Evolutionary conservation across 2,329 filamentous ascomycete species (phyloP), one percentile per base, ranked within the genome.

Genomic region (Sclerotiophoma versabilis): DNA sequence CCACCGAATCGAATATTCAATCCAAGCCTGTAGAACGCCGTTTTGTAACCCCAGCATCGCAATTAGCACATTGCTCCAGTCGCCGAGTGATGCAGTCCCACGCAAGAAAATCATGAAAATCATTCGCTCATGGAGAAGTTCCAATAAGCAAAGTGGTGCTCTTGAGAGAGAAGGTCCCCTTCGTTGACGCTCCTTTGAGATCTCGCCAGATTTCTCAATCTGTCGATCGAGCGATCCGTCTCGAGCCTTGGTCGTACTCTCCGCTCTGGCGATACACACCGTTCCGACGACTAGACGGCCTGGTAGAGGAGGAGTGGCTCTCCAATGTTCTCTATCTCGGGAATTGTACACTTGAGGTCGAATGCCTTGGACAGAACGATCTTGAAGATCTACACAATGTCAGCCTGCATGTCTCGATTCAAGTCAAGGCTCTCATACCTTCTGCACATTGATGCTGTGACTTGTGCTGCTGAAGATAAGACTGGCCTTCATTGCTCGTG

Each of bases 371-470:
- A 96, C 20, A 99, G 84, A 53, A 99, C 95, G 68, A 99, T 99
- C 78, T 99, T 99, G 86, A 99, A 99, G 72, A 99, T 99, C 93
- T 98, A 68, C 7, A 17, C 9, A 14, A 37, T 15, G 54, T 79
- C 54, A 79, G 72, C 37, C 9, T 8, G n/a, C 7, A 20, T 4
- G 6, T 23, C n/a, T 5, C 8, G 1, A 1, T 2, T 3, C 11
- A 2, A 19, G 4, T 12, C 4, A 9, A 7, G 1, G 9, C 5
- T 19, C n/a, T 19, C 76, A 41, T 73, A 96, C 93, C 89, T 98
- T 99, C 79, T 99, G 95, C 60, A 99, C 95, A 69, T 99, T 99
- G 82, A 99, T 99, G 77, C 93, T 97, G 79, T 99, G 95, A 75
- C 93, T 97, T 49, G 95, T 99, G 77, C 93, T 98, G 79, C 92